A percentile compares a stretch with the other conserved stretches of the same genome.
phyloP scores from a whole-genome alignment of 2,329 filamentous ascomycete genomes.

The Arthrinium phaeospermum region DNA sequence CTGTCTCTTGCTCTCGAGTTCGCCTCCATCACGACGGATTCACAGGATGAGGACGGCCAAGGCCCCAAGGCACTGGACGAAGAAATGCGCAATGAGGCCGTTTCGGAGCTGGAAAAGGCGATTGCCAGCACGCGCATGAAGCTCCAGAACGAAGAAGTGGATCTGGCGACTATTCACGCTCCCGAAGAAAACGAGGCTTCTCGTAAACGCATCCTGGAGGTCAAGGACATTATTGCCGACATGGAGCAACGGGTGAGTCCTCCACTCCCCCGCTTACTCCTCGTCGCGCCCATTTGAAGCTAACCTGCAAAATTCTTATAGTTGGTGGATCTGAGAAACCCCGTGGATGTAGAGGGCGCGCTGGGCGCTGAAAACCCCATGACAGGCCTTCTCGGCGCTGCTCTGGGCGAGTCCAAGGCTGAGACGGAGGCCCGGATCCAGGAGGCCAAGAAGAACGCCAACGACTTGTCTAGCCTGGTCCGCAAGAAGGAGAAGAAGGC shows the following conservation, averaged over 20 bases:
- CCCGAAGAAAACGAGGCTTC: constrained; percentile 71
- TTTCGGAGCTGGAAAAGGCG: constrained; percentile 72
- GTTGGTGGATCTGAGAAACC: constrained; percentile 72
- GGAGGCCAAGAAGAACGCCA: constrained; percentile 76
- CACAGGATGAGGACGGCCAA: constrained; percentile 53
- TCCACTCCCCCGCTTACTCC: constrained; percentile 33
- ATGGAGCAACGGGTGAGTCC: constrained; percentile 74
- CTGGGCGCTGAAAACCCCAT: constrained; percentile 56
- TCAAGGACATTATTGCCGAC: constrained; percentile 78
- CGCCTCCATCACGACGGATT: constrained; percentile 73
- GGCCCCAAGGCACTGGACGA: constrained; percentile 66
- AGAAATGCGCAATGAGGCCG: constrained; percentile 72
- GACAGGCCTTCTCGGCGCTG: constrained; percentile 67
- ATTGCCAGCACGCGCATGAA: constrained; percentile 76
- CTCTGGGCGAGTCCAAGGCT: constrained; percentile 65
- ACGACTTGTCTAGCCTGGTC: constrained; percentile 75
- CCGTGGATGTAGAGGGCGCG: constrained; percentile 61
- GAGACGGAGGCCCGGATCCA: constrained; percentile 69
- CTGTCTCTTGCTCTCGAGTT: constrained; percentile 95
- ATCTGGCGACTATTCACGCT: constrained; percentile 65
- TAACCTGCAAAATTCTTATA: constrained; percentile 38
- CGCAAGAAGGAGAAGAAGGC: constrained; percentile 61
- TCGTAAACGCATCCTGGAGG: constrained; percentile 69
- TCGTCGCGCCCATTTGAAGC: constrained; percentile 27
- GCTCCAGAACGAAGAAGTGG: constrained; percentile 71